Evolutionary conservation across 139 green algal species (phyloP), one percentile per base, ranked within the genome.

Genomic region (Monoraphidium neglectum): DNA sequence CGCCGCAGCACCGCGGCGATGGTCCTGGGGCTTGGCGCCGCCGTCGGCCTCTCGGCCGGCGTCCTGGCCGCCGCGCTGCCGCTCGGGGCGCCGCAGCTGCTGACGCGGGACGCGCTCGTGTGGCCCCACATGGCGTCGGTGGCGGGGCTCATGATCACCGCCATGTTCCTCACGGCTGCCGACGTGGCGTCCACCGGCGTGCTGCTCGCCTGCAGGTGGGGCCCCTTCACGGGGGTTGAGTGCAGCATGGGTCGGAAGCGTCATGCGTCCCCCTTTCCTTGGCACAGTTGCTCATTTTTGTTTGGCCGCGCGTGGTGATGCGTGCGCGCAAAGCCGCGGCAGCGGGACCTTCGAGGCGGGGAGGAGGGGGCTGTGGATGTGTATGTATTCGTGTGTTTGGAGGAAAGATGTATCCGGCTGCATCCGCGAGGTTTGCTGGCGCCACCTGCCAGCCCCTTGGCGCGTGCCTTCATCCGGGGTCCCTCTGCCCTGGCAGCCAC

Each of bases 121-220:
- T 92, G 86, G 88, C 70, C 68, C 1, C 37, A 72, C 75, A 92
- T 94, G 84, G 64, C 40, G 3, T n/a, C 49, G 0, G 74, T 85
- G 21, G 64, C 68, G 12, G 69, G 37, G 36, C 68, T 86, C 62
- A 84, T 77, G 0, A 35, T 81, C 23, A 30, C 87, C 16, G 84
- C 87, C 5, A 85, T 93, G 84, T 24, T 92, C 24, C 77, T 87
- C 10, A 84, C 85, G 28, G 88, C 84, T 30, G 37, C 88, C 16
- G 90, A 95, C 71, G 89, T 95, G 3, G 78, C 77, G 13, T 65
- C 79, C 21, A 87, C 69, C 15, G 87, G 87, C 10, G 37, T 88
- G 35, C 77, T 94, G 64, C 74, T 94, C 23, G 82, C 79, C 0
- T 40, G 59, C 59, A 70, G 60, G 0, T 53, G 70, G 24, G n/a